These are phyloP conservation scores for Pilasporangium apinafurcum DNA, from an alignment of 352 stramenopile genomes.

Conservation along the genomic window DNA sequence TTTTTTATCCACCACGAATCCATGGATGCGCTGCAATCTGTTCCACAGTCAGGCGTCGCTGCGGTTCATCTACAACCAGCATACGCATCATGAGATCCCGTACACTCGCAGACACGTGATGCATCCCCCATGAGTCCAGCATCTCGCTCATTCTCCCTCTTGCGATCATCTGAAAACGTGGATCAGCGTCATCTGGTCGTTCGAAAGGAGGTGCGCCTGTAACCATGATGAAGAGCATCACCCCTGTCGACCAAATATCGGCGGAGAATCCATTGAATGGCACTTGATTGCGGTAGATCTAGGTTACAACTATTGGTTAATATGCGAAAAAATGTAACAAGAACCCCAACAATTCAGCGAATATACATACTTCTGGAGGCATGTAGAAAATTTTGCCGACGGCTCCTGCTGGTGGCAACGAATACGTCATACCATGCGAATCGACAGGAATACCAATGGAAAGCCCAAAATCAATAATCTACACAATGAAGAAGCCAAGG, in stretches of 20 bases:
- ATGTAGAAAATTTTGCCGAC: conserved; percentile 91
- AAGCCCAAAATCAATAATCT: conserved; percentile 87
- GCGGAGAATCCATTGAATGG: conserved; percentile 89
- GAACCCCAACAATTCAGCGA: neutral
- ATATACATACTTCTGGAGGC: conserved; percentile 58
- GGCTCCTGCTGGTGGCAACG: conserved; percentile 62
- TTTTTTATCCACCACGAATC: conserved; percentile 54
- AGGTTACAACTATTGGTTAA: neutral
- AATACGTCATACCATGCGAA: conserved; percentile 82
- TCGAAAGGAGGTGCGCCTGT: conserved; percentile 90
- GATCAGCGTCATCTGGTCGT: conserved; percentile 69
- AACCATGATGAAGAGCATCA: conserved; percentile 95
- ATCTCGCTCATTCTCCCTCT: conserved; percentile 74
- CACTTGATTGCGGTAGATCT: conserved; percentile 88
- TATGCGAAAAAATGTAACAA: neutral
- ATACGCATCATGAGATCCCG: conserved; percentile 74
- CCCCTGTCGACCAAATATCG: conserved; percentile 92
- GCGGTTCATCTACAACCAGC: conserved; percentile 78
- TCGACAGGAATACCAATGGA: conserved; percentile 83
- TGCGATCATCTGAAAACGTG: conserved; percentile 83
- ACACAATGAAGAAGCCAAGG: neutral
- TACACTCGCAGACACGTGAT: conserved; percentile 63
- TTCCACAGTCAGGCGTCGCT: conserved; percentile 66
- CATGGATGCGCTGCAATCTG: conserved; percentile 82
- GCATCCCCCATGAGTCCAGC: conserved; percentile 85